Conservation (phyloP, 805 yeast species). For the Zygoascus bituminiphila region DNA sequence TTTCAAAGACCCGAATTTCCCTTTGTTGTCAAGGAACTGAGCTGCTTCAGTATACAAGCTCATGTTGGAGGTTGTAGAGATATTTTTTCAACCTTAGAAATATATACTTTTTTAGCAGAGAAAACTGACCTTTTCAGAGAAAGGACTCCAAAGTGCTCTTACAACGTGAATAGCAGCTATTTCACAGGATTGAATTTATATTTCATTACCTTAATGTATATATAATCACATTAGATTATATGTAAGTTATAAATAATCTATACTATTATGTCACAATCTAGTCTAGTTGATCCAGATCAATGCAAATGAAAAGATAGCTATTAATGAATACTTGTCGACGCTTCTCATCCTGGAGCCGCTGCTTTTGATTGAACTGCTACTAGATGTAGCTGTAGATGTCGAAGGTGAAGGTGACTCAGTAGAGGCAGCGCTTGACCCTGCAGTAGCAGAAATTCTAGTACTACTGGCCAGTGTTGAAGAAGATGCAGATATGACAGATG, state of each 20-base stretch:
- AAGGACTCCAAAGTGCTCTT: no score
- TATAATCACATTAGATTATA: neutral
- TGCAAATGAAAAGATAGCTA: neutral
- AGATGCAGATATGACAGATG: neutral
- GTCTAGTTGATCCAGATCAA: neutral
- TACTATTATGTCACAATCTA: neutral
- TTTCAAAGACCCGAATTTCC: slow-evolving; percentile 47
- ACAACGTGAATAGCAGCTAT: no score
- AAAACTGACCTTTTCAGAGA: no score
- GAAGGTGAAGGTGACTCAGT: slow-evolving; percentile 4
- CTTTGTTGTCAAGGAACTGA: slow-evolving; percentile 32
- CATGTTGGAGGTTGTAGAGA: slow-evolving; percentile 9
- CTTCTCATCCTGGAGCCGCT: neutral
- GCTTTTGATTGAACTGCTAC: no score
- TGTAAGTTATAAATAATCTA: neutral
- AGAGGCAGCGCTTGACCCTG: slow-evolving; percentile 4
- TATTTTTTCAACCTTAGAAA: neutral
- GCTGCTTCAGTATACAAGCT: slow-evolving; percentile 34
- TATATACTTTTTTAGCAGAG: no score
- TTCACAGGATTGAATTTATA: neutral
- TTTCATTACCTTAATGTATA: neutral
- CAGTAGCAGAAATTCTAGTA: neutral
- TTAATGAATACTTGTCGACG: neutral
- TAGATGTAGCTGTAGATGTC: neutral
- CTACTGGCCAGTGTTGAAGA: neutral